Base-by-base conservation (phyloP, 345 rosid genomes). In the Punica granatum region DNA sequence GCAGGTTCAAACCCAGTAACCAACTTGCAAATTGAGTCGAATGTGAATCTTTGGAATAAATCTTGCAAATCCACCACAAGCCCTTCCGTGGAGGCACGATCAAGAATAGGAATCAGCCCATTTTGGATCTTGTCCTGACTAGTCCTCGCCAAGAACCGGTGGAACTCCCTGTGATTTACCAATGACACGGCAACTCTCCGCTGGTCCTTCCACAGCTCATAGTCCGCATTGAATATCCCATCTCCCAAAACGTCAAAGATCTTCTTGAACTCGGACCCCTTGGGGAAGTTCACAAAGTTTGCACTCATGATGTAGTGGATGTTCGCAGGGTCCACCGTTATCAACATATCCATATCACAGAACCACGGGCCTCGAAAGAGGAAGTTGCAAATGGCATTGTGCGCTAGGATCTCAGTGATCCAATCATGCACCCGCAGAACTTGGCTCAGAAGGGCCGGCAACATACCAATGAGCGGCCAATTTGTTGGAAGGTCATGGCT, bases 391-490 rank as follows among this genome's bases (percentile, higher is more conserved):
- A 15, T 3, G 39, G 32, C 13, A 9, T 10, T 12, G 32, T 26
- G 2, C 18, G n/a, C 18, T 26, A 59, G 34, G 21, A 61, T 5
- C 2, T 61, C 64, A 9, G 64, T 61, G 14, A 61, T 61, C 41
- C 42, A 61, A 21, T 61, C 64, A 25, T 61, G 54, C 23, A 34
- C 32, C 8, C 64, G 34, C 10, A 8, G 23, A 6, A 21, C 11
- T 32, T 61, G 39, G 42, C 41, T 31, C 41, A 61, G 64, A 18
- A 61, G 41, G 21, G 34, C 42, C 1, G 89, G 92, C 23, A 83
- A 65, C 92, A 79, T 85, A 21, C 96, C 96, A 1, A 89, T 23
- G 25, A 89, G 1, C 2, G 90, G 90, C 75, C 80, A 85, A 67
- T 76, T 73, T 36, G 46, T 82, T 15, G 70, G 77, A 33, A 62